Percentiles rank a stretch among this genome's conserved stretches.
phyloP scores from a whole-genome alignment of 2,329 filamentous ascomycete genomes.

The Colletotrichum lini region DNA sequence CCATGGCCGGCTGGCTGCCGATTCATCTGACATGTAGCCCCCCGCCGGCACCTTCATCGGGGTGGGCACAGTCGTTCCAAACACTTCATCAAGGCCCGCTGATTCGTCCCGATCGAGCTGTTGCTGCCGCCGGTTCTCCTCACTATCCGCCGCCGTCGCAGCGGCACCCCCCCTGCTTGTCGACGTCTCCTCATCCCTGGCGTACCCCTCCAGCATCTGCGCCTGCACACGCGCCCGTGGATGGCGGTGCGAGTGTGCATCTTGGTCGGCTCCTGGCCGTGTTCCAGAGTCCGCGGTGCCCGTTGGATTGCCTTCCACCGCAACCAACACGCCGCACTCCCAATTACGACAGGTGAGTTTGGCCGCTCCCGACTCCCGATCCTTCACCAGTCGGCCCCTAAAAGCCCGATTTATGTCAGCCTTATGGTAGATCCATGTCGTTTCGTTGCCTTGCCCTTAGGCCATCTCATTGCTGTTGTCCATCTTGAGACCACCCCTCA shows the following conservation, averaged over 20 bases:
- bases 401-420: constrained; percentile 35
- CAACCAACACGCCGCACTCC: constrained; percentile 92
- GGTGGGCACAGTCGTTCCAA: constrained; percentile 64
- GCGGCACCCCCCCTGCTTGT: constrained; percentile 28
- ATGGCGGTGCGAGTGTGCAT: constrained; percentile 17
- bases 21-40: constrained; percentile 57
- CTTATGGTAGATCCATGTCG: constrained; percentile 35
- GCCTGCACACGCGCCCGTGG: constrained; percentile 36
- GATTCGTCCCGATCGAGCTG: constrained; percentile 29
- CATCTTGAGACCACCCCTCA: neutral
- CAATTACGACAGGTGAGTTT: constrained; percentile 92
- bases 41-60: constrained; percentile 75
- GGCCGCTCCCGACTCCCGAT: constrained; percentile 74
- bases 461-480: neutral
- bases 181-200: constrained; percentile 23
- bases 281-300: constrained; percentile 34
- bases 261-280: constrained; percentile 41
- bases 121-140: constrained; percentile 27
- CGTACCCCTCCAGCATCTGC: constrained; percentile 33
- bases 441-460: constrained; percentile 23
- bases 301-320: constrained; percentile 57
- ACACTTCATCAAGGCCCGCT: constrained; percentile 22
- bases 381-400: constrained; percentile 84
- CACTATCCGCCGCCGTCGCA: neutral
- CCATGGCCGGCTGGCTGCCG: constrained; percentile 54